Evolutionary conservation across 345 rosid species (phyloP), one percentile per base, ranked within the genome.

Genomic region (Syzygium aqueum): DNA sequence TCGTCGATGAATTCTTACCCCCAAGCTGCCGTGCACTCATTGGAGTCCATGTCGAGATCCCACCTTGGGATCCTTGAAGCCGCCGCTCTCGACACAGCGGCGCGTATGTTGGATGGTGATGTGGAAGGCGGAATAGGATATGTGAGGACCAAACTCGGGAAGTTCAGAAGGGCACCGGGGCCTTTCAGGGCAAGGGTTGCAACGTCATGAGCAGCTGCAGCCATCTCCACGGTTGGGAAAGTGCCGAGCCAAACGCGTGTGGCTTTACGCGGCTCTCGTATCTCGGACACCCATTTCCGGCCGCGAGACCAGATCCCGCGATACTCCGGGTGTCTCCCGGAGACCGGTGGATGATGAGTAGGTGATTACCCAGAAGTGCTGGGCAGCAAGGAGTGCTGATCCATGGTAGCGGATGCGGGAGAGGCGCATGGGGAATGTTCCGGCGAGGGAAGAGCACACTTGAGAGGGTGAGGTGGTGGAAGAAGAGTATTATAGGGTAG

Each of bases 161-260:
- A 97, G 86, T 97, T 97, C 25, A 96, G 93, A 84, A 84, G 89
- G 6, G 96, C 95, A 10, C 93, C 93, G 3, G 85, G 50, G 8
- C 99, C 99, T 90, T 91, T 96, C 28, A 96, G 92, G 88, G 98
- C 95, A 12, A 95, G 86, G 30, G 95, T 96, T 5, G 99, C 99
- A 87, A 93, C 98, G 51, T 96, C 99, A 84, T 94, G 94, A 11
- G 99, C 99, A 0, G 95, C 93, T 0, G 97, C 99, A 0, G 99
- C 99, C 98, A 96, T 97, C 88, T 97, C 96, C 9, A 97, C 92
- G 3, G 94, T 91, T 0, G 96, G 90, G 87, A 91, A 97, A 15
- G 99, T 97, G 21, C 99, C 98, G 0, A 97, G 98, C 99, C 99
- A 97, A 86, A 96, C 94, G 30, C 98, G 92, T 3, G 96, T 93